phyloP scores from a whole-genome alignment of 352 stramenopile species.

The Plasmopara halstedii region DNA sequence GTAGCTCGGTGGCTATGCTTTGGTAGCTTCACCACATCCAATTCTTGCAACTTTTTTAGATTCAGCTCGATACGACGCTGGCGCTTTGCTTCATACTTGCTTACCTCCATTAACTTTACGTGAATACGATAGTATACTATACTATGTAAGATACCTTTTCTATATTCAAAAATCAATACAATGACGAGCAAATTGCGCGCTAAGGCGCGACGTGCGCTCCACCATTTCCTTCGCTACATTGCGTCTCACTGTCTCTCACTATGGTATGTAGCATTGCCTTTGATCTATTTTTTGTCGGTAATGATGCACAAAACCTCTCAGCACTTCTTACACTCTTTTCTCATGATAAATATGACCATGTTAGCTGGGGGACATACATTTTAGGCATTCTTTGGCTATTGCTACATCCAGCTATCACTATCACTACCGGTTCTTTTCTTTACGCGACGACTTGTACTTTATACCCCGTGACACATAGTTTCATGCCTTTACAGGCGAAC shows the following conservation, averaged over 20 bases:
- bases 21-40: conserved; percentile 24
- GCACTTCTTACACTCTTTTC: not conserved
- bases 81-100: conserved; percentile 57
- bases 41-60: conserved; percentile 28
- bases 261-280: conserved; percentile 17
- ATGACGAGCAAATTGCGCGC: conserved; percentile 15
- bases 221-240: conserved; percentile 19
- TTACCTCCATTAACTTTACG: conserved; percentile 14
- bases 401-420: conserved; percentile 62
- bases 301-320: not conserved
- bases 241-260: conserved; percentile 26
- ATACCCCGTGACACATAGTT: not conserved
- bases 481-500: conserved; percentile 29
- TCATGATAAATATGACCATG: not conserved
- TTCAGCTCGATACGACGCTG: conserved; percentile 46
- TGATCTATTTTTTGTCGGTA: too few relatives aligned
- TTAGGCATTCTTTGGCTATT: conserved; percentile 73
- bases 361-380: conserved; percentile 58
- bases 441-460: not conserved
- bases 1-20: not conserved
- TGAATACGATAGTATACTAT: conserved; percentile 6
- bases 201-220: conserved; percentile 21
- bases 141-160: too few relatives aligned
- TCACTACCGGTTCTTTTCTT: conserved; percentile 50
- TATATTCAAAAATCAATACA: too few relatives aligned